phyloP scores from a whole-genome alignment of 176 grass and related monocot species.

The Eleusine coracana region DNA sequence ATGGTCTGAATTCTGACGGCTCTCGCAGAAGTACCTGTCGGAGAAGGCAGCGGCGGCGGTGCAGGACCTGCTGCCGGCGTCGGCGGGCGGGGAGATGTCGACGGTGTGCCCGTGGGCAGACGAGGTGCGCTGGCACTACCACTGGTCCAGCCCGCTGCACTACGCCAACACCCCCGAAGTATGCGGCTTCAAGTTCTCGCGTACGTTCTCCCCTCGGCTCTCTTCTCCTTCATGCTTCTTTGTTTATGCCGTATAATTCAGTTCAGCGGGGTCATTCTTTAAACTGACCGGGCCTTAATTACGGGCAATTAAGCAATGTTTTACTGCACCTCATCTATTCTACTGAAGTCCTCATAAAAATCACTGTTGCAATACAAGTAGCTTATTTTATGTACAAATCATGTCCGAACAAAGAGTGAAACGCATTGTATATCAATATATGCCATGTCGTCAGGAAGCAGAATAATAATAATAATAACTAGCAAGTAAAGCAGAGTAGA shows the following conservation, averaged over 20 bases:
- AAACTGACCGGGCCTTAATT: background rate
- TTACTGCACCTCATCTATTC: too few relatives aligned
- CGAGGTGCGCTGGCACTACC: slow-evolving; percentile 60
- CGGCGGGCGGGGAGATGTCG: slow-evolving; percentile 70
- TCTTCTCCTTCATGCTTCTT: background rate
- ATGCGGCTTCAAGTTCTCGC: slow-evolving; percentile 74
- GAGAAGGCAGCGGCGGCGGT: slow-evolving; percentile 66
- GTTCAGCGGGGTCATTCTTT: background rate
- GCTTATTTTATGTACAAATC: too few relatives aligned
- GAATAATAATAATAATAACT: background rate
- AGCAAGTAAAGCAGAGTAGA: background rate
- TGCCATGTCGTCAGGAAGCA: background rate
- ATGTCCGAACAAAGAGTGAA: background rate
- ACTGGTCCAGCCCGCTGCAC: slow-evolving; percentile 86
- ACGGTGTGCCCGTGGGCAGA: slow-evolving; percentile 89
- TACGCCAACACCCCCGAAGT: slow-evolving; percentile 75
- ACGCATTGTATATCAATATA: background rate
- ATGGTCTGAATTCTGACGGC: background rate
- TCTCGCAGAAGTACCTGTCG: slow-evolving; percentile 63
- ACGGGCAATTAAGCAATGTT: background rate
- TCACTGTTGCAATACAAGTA: too few relatives aligned
- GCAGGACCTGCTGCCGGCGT: slow-evolving; percentile 66
- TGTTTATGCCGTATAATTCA: too few relatives aligned
- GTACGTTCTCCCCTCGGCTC: slow-evolving; percentile 21
- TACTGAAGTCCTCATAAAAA: too few relatives aligned